Base-by-base conservation (phyloP, 2,329 filamentous ascomycete genomes). In the Sporothrix curviconia region DNA sequence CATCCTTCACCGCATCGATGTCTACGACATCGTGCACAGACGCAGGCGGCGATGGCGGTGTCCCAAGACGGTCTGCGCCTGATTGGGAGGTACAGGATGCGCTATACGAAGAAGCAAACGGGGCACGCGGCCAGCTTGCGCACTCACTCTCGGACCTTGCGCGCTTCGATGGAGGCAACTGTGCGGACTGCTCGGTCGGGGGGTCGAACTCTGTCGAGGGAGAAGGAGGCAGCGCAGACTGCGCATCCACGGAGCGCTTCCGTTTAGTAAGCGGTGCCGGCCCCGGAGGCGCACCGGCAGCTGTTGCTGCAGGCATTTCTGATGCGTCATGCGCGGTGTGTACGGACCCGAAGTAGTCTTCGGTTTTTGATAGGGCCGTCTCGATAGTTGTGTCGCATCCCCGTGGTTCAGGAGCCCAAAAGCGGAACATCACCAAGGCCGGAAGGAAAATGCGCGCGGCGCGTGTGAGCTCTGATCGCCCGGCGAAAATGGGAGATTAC, bases 1-100 rank as follows among this genome's bases (percentile, higher is more conserved):
- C 80, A 65, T 92, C 85, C 68, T 83, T 83, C 62, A 87, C 80
- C 58, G 75, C 76, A 37, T 85, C 74, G 64, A 80, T 61, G 63
- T 74, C 67, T 61, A 60, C 52, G 49, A 56, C 51, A 39, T 60
- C 59, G 6, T 25, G 62, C 63, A 46, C 55, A 2, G 58, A 58
- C 36, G 47, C 32, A 5, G 59, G 55, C 3, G 60, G 62, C 22
- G 60, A 60, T 1, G 59, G 60, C 22, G 59, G 61, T 30, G 61
- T 56, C 4, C 51, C 44, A 34, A 59, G 56, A 15, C 49, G 32
- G n/a, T 39, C 34, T 2, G 42, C 7, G 11, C n/a, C 12, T 34
- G n/a, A n/a, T n/a, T n/a, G n/a, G n/a, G n/a, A n/a, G n/a, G n/a
- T n/a, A n/a, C n/a, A n/a, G n/a, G 42, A 22, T 30, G 44, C 28